Evolutionary conservation across 495 filamentous ascomycete species (phyloP), one percentile per base, ranked within the genome.

Genomic region (Aspergillus sclerotiicarbonarius): DNA sequence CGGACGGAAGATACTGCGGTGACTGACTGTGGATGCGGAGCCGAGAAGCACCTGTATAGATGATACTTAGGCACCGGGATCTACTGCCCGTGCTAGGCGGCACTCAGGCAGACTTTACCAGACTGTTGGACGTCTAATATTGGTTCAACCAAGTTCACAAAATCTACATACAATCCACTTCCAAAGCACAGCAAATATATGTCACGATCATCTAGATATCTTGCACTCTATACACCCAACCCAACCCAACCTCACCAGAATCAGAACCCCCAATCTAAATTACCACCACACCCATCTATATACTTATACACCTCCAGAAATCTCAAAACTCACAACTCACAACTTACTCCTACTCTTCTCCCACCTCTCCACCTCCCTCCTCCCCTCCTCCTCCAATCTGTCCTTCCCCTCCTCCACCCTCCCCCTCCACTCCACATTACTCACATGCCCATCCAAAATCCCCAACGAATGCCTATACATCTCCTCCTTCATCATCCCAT

Each of bases 401-500:
- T 62, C 64, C 31, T 76, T 74, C 52, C 56, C 65, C 50, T 67
- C 64, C 52, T 70, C 68, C 41, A 70, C 57, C 37, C 60, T 58
- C 44, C 76, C 74, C 47, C 75, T 76, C 70, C 74, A 77, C 54
- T 66, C 64, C 66, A 83, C 68, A 53, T 78, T 81, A 10, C 60
- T 71, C 18, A 62, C 73, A 63, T 75, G 73, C 13, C 67, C 63
- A 46, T 80, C 80, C 59, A 88, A 64, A 51, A 81, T 69, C 29
- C 63, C 77, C 35, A 90, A 62, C 0, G 76, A 79, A 67, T 87
- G 83, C 8, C 83, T 67, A 65, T 85, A 91, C 85, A 91, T 90
- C 69, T 90, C 87, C 56, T 73, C 67, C 74, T 90, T 92, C 69
- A 92, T 69, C 29, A 73, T 52, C 6, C 87, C 85, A 69, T 89